Percentiles rank a stretch among this genome's conserved stretches.
Conservation (phyloP, 345 rosid species). For the Pistacia vera region DNA sequence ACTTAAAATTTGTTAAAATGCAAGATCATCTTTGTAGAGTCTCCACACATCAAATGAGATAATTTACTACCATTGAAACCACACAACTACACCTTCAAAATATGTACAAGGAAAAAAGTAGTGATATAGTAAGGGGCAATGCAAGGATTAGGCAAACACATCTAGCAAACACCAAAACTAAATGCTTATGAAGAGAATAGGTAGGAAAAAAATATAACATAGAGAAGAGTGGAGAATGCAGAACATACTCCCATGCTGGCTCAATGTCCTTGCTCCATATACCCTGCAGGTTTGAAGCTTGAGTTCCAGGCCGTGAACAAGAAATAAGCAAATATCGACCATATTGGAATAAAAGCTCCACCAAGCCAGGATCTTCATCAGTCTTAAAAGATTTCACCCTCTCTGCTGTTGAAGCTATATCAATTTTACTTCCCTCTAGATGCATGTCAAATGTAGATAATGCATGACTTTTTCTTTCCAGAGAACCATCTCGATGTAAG, state of each 20-base stretch:
- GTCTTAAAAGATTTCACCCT: slow-evolving; percentile 71
- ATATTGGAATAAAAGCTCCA: slow-evolving; percentile 81
- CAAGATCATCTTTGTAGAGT: not conserved
- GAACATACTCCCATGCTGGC: slow-evolving; percentile 91
- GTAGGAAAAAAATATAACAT: not conserved
- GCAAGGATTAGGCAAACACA: not conserved
- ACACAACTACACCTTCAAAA: not conserved
- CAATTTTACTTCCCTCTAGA: slow-evolving; percentile 18
- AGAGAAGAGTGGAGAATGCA: slow-evolving; percentile 1
- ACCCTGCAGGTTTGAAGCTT: slow-evolving; percentile 91
- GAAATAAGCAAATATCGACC: slow-evolving; percentile 90
- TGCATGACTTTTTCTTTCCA: slow-evolving; percentile 17
- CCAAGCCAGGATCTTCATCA: slow-evolving; percentile 85
- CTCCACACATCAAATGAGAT: not conserved
- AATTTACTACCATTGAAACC: not conserved
- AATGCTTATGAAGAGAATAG: not conserved
- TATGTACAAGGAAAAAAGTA: not conserved
- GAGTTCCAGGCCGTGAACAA: slow-evolving; percentile 91
- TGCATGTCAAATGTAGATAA: slow-evolving; percentile 12
- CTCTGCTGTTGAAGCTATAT: slow-evolving; percentile 55
- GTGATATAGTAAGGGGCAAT: not conserved
- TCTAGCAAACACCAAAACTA: not conserved
- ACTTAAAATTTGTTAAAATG: not conserved
- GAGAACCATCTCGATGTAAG: slow-evolving; percentile 12
- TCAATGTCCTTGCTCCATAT: slow-evolving; percentile 85